Evolutionary conservation across 2,329 filamentous ascomycete genomes (phyloP).

Genomic region (Aspergillus ustus): DNA sequence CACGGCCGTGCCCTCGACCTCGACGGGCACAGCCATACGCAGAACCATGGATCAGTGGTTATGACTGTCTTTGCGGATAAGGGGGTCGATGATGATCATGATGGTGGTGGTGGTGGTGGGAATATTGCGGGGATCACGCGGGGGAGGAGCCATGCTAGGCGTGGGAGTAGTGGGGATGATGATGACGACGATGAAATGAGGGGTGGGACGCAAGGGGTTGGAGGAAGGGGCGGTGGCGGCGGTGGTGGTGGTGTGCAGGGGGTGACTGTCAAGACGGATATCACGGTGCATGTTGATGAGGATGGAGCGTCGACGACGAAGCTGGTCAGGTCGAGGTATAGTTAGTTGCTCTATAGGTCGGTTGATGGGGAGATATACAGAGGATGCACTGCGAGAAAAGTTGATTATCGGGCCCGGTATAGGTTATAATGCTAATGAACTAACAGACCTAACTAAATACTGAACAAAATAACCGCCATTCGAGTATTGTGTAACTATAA

Average conservation of each 20-base stretch:
- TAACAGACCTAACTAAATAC: too few relatives aligned
- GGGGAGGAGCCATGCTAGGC: background rate
- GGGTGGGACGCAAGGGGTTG: too few relatives aligned
- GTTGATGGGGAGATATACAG: background rate
- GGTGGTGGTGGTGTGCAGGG: slow-evolving; percentile 3
- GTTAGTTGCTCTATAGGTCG: background rate
- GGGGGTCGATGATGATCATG: slow-evolving; percentile 18
- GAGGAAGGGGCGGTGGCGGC: too few relatives aligned
- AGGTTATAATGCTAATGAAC: too few relatives aligned
- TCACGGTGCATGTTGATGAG: slow-evolving; percentile 33
- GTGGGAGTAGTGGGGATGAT: background rate
- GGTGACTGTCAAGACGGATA: slow-evolving; percentile 39
- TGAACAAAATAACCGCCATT: too few relatives aligned
- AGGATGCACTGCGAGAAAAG: background rate
- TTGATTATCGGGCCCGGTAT: too few relatives aligned
- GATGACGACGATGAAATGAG: background rate
- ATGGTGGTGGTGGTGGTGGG: slow-evolving; percentile 1
- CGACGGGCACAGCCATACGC: background rate
- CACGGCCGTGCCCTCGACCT: slow-evolving; percentile 7
- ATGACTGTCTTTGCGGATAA: slow-evolving; percentile 11
- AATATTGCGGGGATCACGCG: slow-evolving; percentile 13
- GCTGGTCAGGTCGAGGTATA: background rate
- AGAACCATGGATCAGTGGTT: slow-evolving; percentile 3
- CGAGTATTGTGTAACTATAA: too few relatives aligned
- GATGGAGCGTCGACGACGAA: slow-evolving; percentile 1